Conservation (phyloP, 306 rosid species). For the Ceratonia siliqua region DNA sequence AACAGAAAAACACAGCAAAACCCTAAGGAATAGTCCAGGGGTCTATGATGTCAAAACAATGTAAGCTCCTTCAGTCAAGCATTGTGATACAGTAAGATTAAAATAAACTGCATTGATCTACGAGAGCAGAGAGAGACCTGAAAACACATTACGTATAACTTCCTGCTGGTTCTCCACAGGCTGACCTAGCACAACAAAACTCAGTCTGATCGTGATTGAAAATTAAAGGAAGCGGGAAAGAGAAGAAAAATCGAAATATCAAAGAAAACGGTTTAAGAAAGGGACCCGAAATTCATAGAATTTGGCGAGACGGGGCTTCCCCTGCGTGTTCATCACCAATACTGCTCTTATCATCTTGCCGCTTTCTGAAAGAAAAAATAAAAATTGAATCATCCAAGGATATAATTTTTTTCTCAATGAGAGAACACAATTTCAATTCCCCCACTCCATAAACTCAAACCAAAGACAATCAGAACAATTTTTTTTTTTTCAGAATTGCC, state of each 20-base stretch:
- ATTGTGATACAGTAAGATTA: background rate
- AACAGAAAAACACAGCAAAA: background rate
- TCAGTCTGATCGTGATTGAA: slow-evolving; percentile 7
- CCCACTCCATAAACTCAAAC: background rate
- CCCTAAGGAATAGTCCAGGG: background rate
- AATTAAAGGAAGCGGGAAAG: background rate
- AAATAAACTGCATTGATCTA: background rate
- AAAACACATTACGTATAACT: slow-evolving; percentile 76
- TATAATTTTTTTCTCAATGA: background rate
- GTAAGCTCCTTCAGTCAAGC: background rate
- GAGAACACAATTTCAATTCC: slow-evolving; percentile 11
- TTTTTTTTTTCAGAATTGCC: background rate
- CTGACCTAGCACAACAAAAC: slow-evolving; percentile 52
- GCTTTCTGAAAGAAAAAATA: slow-evolving; percentile 22
- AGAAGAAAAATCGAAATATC: background rate
- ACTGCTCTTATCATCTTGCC: slow-evolving; percentile 77
- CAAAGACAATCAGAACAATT: background rate
- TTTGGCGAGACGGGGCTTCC: slow-evolving; percentile 90
- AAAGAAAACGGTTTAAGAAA: slow-evolving; percentile 17
- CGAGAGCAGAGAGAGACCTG: slow-evolving; percentile 53
- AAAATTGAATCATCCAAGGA: background rate
- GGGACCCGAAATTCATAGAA: slow-evolving; percentile 79
- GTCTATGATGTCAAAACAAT: background rate
- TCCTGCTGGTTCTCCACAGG: slow-evolving; percentile 89
- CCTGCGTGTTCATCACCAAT: slow-evolving; percentile 86